A percentile compares a stretch with the other conserved stretches of the same genome.
phyloP scores from a whole-genome alignment of 345 rosid genomes.

The Jatropha curcas region DNA sequence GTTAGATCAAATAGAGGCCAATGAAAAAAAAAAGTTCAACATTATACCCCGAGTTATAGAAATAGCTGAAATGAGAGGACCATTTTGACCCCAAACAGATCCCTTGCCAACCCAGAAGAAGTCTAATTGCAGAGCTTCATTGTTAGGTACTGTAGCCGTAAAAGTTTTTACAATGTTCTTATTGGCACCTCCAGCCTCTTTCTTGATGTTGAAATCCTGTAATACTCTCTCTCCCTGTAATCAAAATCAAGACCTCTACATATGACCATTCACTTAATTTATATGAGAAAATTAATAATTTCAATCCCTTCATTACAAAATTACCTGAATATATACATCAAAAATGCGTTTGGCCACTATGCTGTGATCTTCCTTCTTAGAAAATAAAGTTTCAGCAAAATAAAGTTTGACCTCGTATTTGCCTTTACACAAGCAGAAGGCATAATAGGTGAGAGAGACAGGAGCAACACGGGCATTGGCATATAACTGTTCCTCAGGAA shows the following conservation, averaged over 20 bases:
- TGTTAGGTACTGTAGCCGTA: no score
- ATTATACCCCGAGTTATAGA: conserved; percentile 9
- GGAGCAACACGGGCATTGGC: background rate
- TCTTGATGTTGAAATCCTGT: conserved; percentile 19
- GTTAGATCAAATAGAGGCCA: no score
- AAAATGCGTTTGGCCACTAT: background rate
- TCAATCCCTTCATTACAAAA: no score
- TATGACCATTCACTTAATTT: no score
- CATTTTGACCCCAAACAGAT: background rate
- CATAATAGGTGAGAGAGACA: background rate
- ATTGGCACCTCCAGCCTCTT: conserved; percentile 3
- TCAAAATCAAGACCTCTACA: no score
- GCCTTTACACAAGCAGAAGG: background rate
- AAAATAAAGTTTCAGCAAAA: background rate
- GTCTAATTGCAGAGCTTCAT: no score
- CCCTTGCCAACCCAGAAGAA: conserved; percentile 31
- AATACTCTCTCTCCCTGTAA: background rate
- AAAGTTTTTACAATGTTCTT: no score
- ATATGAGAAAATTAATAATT: no score
- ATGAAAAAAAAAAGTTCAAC: background rate
- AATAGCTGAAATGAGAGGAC: conserved; percentile 30
- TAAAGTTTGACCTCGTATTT: background rate
- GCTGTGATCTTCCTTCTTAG: background rate
- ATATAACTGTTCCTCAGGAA: background rate
- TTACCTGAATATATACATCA: background rate